phyloP scores from a whole-genome alignment of 140 eudicot species.

The Anethum foeniculum region DNA sequence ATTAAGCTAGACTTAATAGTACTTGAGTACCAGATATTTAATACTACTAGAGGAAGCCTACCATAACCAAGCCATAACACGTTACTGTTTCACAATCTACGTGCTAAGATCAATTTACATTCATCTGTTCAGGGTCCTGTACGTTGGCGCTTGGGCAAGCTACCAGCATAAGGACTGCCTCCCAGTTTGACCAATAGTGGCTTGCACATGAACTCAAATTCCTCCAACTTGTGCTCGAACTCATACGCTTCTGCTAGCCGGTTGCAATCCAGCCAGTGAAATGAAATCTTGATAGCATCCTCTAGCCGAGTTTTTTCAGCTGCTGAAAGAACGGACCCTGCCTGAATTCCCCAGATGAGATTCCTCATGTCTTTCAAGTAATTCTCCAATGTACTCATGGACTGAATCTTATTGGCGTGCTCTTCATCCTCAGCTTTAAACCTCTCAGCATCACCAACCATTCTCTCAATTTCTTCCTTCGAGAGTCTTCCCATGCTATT shows the following conservation, averaged over 20 bases:
- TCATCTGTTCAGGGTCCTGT: neutral
- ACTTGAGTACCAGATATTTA: neutral
- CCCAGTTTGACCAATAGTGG: neutral
- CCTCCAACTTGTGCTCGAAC: neutral
- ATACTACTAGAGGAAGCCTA: neutral
- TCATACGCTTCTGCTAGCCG: neutral
- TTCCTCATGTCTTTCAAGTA: neutral
- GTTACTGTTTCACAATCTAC: neutral
- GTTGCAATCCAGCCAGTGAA: constrained; percentile 6
- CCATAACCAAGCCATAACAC: neutral
- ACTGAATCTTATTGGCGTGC: neutral
- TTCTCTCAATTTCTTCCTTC: constrained; percentile 3
- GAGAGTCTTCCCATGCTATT: constrained; percentile 1
- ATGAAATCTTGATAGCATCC: neutral
- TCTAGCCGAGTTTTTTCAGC: neutral
- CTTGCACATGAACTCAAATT: neutral
- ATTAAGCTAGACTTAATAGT: neutral
- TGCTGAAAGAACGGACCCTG: neutral
- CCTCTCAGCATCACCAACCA: neutral
- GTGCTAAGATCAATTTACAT: neutral
- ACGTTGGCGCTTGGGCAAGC: neutral
- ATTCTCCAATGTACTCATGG: neutral
- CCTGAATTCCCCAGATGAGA: neutral
- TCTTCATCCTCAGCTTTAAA: neutral
- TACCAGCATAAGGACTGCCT: neutral